Conservation (phyloP, 2,329 filamentous ascomycete species). For the Phoma herbarum region DNA sequence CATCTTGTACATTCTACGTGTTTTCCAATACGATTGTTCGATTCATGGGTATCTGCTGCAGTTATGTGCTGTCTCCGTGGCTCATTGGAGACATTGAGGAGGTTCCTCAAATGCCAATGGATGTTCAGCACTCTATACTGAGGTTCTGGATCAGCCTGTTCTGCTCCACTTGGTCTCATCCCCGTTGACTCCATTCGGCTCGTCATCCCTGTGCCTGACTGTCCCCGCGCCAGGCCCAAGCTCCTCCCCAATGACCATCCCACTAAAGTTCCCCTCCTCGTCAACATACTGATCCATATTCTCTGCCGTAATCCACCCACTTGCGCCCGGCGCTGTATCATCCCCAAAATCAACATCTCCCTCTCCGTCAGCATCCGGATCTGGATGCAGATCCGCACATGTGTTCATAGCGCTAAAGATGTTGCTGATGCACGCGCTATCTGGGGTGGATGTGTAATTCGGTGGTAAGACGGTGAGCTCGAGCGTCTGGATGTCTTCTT, state of each 20-base stretch:
- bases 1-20: slow-evolving; percentile 22
- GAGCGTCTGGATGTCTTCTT: slow-evolving; percentile 70
- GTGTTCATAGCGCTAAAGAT: slow-evolving; percentile 75
- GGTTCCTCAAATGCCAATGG: neutral
- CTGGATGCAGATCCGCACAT: slow-evolving; percentile 80
- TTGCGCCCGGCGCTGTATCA: slow-evolving; percentile 69
- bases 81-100: neutral
- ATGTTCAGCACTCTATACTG: neutral
- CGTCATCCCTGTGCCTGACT: slow-evolving; percentile 47
- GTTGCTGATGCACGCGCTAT: slow-evolving; percentile 52
- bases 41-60: neutral
- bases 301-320: slow-evolving; percentile 89
- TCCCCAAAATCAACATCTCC: slow-evolving; percentile 60
- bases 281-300: slow-evolving; percentile 78
- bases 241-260: slow-evolving; percentile 38
- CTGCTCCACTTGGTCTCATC: slow-evolving; percentile 51
- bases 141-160: slow-evolving; percentile 34
- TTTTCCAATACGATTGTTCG: slow-evolving; percentile 22
- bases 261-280: slow-evolving; percentile 51
- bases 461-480: slow-evolving; percentile 72
- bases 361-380: slow-evolving; percentile 66
- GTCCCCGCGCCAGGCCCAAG: slow-evolving; percentile 52
- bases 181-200: slow-evolving; percentile 38
- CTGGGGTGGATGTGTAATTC: slow-evolving; percentile 33
- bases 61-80: neutral